phyloP scores from a whole-genome alignment of 1,284 basidiomycete species.

The Pterulicium gracile region DNA sequence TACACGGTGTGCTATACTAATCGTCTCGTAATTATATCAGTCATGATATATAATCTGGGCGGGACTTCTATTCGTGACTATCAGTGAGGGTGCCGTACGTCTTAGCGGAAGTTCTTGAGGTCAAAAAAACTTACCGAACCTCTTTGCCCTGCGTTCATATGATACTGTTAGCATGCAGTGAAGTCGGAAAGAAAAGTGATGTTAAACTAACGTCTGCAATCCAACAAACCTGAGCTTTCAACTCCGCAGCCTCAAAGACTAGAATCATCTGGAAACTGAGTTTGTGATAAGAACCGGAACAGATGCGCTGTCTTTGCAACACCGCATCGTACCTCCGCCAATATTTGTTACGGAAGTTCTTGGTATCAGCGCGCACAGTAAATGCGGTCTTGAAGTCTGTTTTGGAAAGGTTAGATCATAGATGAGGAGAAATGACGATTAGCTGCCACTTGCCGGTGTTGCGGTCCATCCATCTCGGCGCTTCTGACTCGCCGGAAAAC shows the following conservation, averaged over 20 bases:
- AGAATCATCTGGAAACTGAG: conserved; percentile 6
- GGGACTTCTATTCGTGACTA: no score
- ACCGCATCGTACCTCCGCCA: no score
- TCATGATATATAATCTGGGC: no score
- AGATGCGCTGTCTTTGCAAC: not conserved
- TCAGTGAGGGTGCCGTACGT: no score
- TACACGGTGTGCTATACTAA: no score
- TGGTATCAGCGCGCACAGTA: not conserved
- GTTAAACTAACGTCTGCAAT: conserved; percentile 7
- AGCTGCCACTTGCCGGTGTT: not conserved
- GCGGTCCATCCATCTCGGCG: not conserved
- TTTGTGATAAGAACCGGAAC: conserved; percentile 2
- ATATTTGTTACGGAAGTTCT: not conserved
- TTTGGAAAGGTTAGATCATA: not conserved
- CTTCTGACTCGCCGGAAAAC: not conserved
- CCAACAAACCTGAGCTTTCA: conserved; percentile 10
- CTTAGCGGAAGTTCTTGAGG: no score
- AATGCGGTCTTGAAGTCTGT: not conserved
- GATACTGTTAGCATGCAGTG: conserved; percentile 1
- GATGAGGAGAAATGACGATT: not conserved
- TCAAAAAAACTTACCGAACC: not conserved
- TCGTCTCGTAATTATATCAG: no score
- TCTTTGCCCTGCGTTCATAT: not conserved
- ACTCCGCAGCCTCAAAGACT: conserved; percentile 7
- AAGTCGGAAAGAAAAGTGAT: conserved; percentile 20